Evolutionary conservation across 331 rosid genomes (phyloP).

Genomic region (Phaseolus coccineus): DNA sequence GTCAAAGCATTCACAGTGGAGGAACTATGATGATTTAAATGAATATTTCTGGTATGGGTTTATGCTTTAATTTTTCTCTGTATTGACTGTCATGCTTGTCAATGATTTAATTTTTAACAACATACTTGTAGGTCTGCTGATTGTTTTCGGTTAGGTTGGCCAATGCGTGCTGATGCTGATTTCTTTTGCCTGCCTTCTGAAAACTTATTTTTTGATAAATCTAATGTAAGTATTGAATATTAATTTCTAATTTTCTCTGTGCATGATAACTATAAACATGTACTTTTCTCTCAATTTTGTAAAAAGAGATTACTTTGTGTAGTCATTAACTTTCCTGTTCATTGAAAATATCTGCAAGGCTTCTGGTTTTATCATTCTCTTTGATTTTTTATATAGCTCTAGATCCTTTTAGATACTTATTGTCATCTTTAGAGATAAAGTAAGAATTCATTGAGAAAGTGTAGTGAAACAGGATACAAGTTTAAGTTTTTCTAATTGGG

Average conservation of each 20-base stretch:
- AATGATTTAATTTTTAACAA: conserved; percentile 35
- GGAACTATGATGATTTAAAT: conserved; percentile 95
- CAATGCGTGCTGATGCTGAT: conserved; percentile 97
- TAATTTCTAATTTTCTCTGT: conserved; percentile 16
- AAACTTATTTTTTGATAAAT: conserved; percentile 50
- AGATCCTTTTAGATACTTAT: neutral
- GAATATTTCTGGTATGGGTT: conserved; percentile 88
- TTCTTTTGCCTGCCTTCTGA: conserved; percentile 66
- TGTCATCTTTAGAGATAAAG: neutral
- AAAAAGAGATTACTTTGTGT: too few relatives aligned
- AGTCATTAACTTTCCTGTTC: neutral
- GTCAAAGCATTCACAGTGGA: conserved; percentile 98
- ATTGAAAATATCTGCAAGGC: conserved; percentile 7
- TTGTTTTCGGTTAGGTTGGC: conserved; percentile 99
- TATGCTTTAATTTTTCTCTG: neutral
- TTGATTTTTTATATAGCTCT: conserved; percentile 5
- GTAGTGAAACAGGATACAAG: too few relatives aligned
- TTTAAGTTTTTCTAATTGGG: neutral
- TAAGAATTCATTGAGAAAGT: neutral
- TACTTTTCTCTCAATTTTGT: neutral
- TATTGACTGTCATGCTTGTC: conserved; percentile 14
- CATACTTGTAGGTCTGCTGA: conserved; percentile 85
- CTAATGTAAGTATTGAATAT: conserved; percentile 60
- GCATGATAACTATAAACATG: neutral
- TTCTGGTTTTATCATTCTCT: neutral